Percentiles rank a stretch among this genome's conserved stretches.
phyloP scores from a whole-genome alignment of 164 flowering plant species.

The Vitis vinifera region DNA sequence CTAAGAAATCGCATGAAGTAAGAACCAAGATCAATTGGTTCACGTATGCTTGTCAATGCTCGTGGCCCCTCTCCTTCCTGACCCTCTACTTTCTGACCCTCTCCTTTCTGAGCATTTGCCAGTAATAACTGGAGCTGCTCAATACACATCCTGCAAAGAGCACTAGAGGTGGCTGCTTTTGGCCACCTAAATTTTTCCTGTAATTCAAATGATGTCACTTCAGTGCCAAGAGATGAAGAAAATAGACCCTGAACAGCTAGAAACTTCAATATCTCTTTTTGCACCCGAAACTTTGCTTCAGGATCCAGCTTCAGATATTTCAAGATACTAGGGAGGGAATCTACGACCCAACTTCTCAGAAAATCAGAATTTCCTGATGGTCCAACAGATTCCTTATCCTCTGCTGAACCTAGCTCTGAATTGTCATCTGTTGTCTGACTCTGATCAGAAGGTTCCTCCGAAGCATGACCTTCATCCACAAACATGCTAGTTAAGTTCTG shows the following conservation, averaged over 20 bases:
- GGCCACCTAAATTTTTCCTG: slow-evolving; percentile 95
- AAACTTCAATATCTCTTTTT: slow-evolving; percentile 84
- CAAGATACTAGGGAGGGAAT: slow-evolving; percentile 68
- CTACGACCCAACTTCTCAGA: slow-evolving; percentile 81
- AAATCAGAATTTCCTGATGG: slow-evolving; percentile 48
- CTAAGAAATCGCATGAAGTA: slow-evolving; percentile 79
- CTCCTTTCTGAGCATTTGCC: slow-evolving; percentile 79
- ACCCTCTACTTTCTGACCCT: slow-evolving; percentile 49
- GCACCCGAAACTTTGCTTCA: slow-evolving; percentile 65
- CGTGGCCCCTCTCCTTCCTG: slow-evolving; percentile 64
- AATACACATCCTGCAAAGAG: slow-evolving; percentile 70
- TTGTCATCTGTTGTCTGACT: slow-evolving; percentile 94
- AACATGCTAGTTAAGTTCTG: slow-evolving; percentile 74
- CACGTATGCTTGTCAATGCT: slow-evolving; percentile 37
- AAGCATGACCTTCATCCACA: slow-evolving; percentile 66
- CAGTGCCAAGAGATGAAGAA: slow-evolving; percentile 89
- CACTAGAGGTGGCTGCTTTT: slow-evolving; percentile 68
- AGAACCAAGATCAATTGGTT: slow-evolving; percentile 73
- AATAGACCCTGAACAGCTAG: slow-evolving; percentile 92
- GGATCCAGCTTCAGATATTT: slow-evolving; percentile 66
- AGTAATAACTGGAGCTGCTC: slow-evolving; percentile 83
- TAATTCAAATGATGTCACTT: slow-evolving; percentile 92
- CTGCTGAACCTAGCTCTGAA: slow-evolving; percentile 73
- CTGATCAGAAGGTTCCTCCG: slow-evolving; percentile 92
- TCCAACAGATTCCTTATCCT: slow-evolving; percentile 65